A percentile compares a stretch with the other conserved stretches of the same genome.
Conservation (phyloP, 2,329 filamentous ascomycete species). For the Dactylellina haptotyla region DNA sequence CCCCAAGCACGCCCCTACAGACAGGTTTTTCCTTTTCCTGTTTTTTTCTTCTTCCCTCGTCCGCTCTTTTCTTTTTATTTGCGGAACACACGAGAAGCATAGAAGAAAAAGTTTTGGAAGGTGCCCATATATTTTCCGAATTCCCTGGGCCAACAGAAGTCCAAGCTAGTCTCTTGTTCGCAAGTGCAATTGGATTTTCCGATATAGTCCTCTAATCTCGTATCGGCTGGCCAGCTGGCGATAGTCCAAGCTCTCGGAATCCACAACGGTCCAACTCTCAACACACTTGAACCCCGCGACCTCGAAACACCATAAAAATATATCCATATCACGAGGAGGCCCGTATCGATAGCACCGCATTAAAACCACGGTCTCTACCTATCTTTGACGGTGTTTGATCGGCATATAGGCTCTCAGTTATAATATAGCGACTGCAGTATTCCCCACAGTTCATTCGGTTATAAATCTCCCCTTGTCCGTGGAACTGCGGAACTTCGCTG, state of each 20-base stretch:
- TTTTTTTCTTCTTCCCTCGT: not conserved
- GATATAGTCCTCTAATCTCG: constrained; percentile 22
- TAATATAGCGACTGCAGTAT: not conserved
- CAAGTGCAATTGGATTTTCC: constrained; percentile 29
- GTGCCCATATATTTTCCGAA: constrained; percentile 43
- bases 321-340: constrained; percentile 14
- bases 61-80: constrained; percentile 7
- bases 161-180: constrained; percentile 24
- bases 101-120: constrained; percentile 26
- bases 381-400: constrained; percentile 10
- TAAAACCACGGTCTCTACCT: not conserved
- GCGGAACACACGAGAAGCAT: constrained; percentile 8
- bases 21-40: constrained; percentile 9
- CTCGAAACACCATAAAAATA: constrained; percentile 1
- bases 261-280: constrained; percentile 19
- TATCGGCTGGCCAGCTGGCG: constrained; percentile 22
- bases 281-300: not conserved
- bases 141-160: constrained; percentile 17
- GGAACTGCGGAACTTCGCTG: constrained; percentile 19
- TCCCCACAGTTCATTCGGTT: not conserved
- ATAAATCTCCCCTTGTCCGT: constrained; percentile 14
- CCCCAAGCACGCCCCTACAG: not conserved
- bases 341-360: not conserved
- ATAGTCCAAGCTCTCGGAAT: constrained; percentile 32
- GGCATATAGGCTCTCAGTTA: constrained; percentile 1